Evolutionary conservation across 1,284 basidiomycete species (phyloP).

Genomic region (Tausonia pullulans): DNA sequence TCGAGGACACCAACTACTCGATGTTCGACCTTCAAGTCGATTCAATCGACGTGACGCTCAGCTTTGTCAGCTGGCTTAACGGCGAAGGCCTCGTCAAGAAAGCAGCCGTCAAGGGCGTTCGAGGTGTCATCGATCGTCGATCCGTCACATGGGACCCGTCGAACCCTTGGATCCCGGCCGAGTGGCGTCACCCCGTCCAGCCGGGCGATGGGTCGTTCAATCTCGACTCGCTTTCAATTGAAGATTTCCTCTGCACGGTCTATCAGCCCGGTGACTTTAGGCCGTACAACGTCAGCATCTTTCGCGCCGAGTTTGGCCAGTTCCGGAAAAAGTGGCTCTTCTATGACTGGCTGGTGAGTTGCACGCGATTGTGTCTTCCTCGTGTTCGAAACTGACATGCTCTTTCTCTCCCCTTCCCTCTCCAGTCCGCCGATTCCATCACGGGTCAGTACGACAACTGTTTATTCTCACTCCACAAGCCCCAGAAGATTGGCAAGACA

Average conservation of each 20-base stretch:
- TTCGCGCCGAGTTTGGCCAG: slow-evolving; percentile 74
- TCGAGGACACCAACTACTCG: slow-evolving; percentile 48
- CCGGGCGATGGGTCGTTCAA: slow-evolving; percentile 70
- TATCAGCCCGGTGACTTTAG: slow-evolving; percentile 89
- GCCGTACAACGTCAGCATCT: slow-evolving; percentile 90
- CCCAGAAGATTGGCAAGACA: slow-evolving; percentile 87
- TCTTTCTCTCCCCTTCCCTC: slow-evolving; percentile 21
- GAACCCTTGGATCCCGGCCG: slow-evolving; percentile 60
- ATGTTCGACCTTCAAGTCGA: slow-evolving; percentile 87
- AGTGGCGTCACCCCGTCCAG: slow-evolving; percentile 60
- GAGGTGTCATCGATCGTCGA: slow-evolving; percentile 87
- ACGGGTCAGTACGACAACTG: slow-evolving; percentile 98
- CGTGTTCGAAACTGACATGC: background rate
- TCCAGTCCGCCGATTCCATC: slow-evolving; percentile 68
- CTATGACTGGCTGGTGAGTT: slow-evolving; percentile 60
- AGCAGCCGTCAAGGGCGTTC: slow-evolving; percentile 84
- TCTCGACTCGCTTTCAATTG: slow-evolving; percentile 74
- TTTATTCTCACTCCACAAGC: slow-evolving; percentile 89
- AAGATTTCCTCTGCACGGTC: slow-evolving; percentile 88
- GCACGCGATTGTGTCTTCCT: too few species aligned
- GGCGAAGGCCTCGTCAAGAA: slow-evolving; percentile 88
- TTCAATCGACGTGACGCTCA: slow-evolving; percentile 92
- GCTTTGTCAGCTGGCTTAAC: slow-evolving; percentile 83
- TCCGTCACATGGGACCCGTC: slow-evolving; percentile 77
- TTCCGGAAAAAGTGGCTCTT: slow-evolving; percentile 93